phyloP scores from a whole-genome alignment of 176 grass and related monocot species.

The Juncus inflexus region DNA sequence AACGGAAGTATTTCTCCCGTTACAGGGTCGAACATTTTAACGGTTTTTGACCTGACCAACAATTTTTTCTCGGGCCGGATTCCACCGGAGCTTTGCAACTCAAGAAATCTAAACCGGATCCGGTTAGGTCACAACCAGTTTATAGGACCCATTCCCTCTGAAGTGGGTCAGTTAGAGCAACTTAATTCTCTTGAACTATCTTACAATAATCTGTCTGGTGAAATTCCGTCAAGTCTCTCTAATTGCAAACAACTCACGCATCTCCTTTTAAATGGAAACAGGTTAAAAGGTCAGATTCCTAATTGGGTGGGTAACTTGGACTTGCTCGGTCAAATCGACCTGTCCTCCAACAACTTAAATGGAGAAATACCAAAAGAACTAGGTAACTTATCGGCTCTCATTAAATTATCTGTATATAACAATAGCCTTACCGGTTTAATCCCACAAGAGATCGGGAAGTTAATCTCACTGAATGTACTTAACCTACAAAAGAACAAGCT shows the following conservation, averaged over 20 bases:
- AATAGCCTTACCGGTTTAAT: constrained; percentile 67
- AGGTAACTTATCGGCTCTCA: constrained; percentile 53
- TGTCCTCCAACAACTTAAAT: constrained; percentile 53
- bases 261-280: constrained; percentile 68
- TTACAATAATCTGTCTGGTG: constrained; percentile 50
- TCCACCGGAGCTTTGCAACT: constrained; percentile 34
- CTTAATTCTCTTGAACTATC: constrained; percentile 76
- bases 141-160: constrained; percentile 41
- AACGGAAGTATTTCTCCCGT: constrained; percentile 55
- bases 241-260: constrained; percentile 51
- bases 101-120: constrained; percentile 49
- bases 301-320: constrained; percentile 54
- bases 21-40: constrained; percentile 48
- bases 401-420: constrained; percentile 66
- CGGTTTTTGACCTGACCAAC: constrained; percentile 61
- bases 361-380: constrained; percentile 57
- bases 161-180: constrained; percentile 42
- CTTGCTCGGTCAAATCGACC: constrained; percentile 81
- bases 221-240: constrained; percentile 53
- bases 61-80: constrained; percentile 78
- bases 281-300: constrained; percentile 45
- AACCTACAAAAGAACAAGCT: constrained; percentile 72
- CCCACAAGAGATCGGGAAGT: constrained; percentile 62
- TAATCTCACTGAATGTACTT: constrained; percentile 73
- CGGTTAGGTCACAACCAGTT: constrained; percentile 58